Evolutionary conservation across 1,139 yeast genomes (phyloP), one percentile per base, ranked within the genome.

Genomic region (Kurtzmaniella quercitrusa): DNA sequence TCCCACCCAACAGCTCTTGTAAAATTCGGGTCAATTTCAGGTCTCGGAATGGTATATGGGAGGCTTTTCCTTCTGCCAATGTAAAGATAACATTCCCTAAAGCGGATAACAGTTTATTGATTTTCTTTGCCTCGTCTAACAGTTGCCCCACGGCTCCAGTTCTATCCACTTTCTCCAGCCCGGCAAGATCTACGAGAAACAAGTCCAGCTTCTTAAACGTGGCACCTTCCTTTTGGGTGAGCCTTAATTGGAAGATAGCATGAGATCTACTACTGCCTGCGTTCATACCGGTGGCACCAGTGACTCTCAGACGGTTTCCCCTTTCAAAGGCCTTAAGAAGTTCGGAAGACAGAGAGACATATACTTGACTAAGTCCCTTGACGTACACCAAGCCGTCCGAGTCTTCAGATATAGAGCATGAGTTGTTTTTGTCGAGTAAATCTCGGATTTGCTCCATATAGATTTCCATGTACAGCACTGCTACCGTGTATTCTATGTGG

Each of bases 1-100:
- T 89, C 1, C 96, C 96, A 2, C 96, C 96, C 21, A 90, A 66
- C 0, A 95, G 82, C 54, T 88, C 95, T 59, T 88, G 95, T 37
- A 90, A 65, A 12, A 90, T 81, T 47, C 95, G 71, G 0, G 97
- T 89, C 45, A 90, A 71, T 54, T 86, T 86, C 0, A 96, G 87
- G 55, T 88, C 95, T 48, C 95, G 70, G 54, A 87, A 88, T 0
- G 95, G 95, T 4, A 85, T 68, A 59, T 85, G 89, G 1, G 79
- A 68, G 2, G 82, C 69, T 51, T 75, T 79, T 3, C 82, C 77
- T 53, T 85, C 94, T 0, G 95, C 84, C 43, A 90, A 70, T 0
- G 93, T 78, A 53, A 86, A 82, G 41, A 89, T 87, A 15, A 89
- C 95, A 62, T 83, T 82, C 1, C 96, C 95, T 44, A 90, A 69